A percentile compares a stretch with the other conserved stretches of the same genome.
phyloP scores from a whole-genome alignment of 257 asterid genomes.

The Striga asiatica region DNA sequence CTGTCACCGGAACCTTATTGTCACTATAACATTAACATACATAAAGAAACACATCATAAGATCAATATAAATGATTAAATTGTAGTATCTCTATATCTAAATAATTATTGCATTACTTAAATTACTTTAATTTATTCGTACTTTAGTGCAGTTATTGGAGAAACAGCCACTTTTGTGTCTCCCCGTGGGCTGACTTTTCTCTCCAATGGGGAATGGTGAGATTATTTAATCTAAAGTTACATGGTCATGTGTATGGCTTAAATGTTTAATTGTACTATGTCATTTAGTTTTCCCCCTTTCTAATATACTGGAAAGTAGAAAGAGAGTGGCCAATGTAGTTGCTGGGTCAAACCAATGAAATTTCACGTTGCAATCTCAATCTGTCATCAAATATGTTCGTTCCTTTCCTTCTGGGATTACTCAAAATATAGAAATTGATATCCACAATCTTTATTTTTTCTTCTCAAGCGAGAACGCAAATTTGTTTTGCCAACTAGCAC shows the following conservation, averaged over 20 bases:
- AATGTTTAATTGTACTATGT: neutral
- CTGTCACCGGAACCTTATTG: too few species aligned
- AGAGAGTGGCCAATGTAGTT: neutral
- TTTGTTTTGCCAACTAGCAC: neutral
- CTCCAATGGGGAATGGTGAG: constrained; percentile 98
- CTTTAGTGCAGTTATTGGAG: constrained; percentile 80
- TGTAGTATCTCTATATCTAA: too few species aligned
- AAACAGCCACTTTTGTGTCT: constrained; percentile 66
- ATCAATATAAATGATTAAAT: too few species aligned
- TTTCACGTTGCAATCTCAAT: neutral
- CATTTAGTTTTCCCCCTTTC: too few species aligned
- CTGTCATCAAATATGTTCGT: constrained; percentile 3
- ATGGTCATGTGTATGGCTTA: constrained; percentile 10
- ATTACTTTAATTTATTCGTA: too few species aligned
- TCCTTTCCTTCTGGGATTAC: neutral
- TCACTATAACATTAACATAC: too few species aligned
- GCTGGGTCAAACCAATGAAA: neutral
- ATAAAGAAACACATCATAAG: too few species aligned
- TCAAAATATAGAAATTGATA: neutral
- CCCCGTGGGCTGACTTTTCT: constrained; percentile 66
- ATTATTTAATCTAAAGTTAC: neutral
- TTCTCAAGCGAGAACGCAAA: neutral
- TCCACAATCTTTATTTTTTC: neutral
- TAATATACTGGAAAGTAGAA: neutral
- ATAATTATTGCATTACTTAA: too few species aligned